These are phyloP conservation scores for Schwanniomyces yamadae DNA, from an alignment of 805 yeast species.

Conservation along the genomic window DNA sequence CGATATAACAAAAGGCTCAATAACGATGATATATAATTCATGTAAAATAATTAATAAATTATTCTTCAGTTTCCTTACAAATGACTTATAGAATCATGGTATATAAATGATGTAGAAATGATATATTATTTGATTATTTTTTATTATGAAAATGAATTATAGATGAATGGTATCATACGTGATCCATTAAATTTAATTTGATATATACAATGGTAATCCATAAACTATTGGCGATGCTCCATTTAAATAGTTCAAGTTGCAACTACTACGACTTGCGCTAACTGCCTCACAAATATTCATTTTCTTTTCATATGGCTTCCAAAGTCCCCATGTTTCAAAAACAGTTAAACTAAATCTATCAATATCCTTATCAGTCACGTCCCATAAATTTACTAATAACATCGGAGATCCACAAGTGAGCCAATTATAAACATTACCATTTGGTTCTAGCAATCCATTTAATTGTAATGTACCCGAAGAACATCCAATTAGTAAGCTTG, in stretches of 20 bases:
- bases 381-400: constrained; percentile 89
- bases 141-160: background rate
- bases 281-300: constrained; percentile 56
- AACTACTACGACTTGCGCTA: constrained; percentile 57
- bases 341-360: constrained; percentile 69
- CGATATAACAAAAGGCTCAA: background rate
- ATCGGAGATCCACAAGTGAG: constrained; percentile 78
- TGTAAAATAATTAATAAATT: background rate
- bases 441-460: constrained; percentile 63
- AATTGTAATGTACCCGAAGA: constrained; percentile 71
- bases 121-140: too few relatives aligned
- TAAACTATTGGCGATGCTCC: constrained; percentile 93
- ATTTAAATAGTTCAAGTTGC: constrained; percentile 72
- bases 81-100: background rate
- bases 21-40: background rate
- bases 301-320: constrained; percentile 14
- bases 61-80: background rate
- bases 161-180: background rate
- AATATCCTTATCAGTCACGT: constrained; percentile 93
- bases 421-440: constrained; percentile 77
- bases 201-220: constrained; percentile 65
- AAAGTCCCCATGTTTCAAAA: constrained; percentile 66
- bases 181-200: background rate
- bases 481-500: constrained; percentile 79
- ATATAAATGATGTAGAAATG: background rate